phyloP scores from a whole-genome alignment of 768 basidiomycete genomes.

The Boletus vermiculosoides region DNA sequence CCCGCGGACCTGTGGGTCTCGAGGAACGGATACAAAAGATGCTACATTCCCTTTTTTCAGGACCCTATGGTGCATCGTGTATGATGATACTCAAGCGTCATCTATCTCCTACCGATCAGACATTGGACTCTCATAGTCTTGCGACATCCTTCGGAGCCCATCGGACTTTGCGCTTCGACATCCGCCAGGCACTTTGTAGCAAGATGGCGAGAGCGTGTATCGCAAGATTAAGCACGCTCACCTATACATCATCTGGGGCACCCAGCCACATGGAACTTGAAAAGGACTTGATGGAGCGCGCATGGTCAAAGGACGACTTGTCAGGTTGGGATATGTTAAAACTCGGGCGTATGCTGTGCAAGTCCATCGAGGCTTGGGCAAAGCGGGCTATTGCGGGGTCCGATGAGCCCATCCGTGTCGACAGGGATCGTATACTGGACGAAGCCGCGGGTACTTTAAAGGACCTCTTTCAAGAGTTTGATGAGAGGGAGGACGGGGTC shows the following conservation, averaged over 20 bases:
- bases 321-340: constrained; percentile 66
- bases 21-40: constrained; percentile 60
- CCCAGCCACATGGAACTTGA: constrained; percentile 60
- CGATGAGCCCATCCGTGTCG: constrained; percentile 29
- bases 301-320: constrained; percentile 68
- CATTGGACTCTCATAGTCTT: constrained; percentile 26
- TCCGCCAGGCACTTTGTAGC: constrained; percentile 58
- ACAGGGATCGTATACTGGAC: constrained; percentile 58
- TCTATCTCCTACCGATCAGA: constrained; percentile 41
- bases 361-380: constrained; percentile 62
- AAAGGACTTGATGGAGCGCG: constrained; percentile 64
- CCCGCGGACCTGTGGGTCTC: constrained; percentile 31
- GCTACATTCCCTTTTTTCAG: constrained; percentile 56
- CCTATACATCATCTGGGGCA: constrained; percentile 59
- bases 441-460: constrained; percentile 69
- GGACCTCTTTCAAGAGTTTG: constrained; percentile 72
- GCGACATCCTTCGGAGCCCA: constrained; percentile 56
- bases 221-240: constrained; percentile 47
- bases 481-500: constrained; percentile 57
- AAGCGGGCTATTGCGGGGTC: constrained; percentile 29
- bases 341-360: constrained; percentile 53
- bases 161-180: constrained; percentile 59
- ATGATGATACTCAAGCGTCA: constrained; percentile 60
- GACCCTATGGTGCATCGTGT: constrained; percentile 64
- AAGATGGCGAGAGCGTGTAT: constrained; percentile 70